Evolutionary conservation across 208 protist genomes (phyloP), one percentile per base, ranked within the genome.

Genomic region (Wallacemonas collosoma): DNA sequence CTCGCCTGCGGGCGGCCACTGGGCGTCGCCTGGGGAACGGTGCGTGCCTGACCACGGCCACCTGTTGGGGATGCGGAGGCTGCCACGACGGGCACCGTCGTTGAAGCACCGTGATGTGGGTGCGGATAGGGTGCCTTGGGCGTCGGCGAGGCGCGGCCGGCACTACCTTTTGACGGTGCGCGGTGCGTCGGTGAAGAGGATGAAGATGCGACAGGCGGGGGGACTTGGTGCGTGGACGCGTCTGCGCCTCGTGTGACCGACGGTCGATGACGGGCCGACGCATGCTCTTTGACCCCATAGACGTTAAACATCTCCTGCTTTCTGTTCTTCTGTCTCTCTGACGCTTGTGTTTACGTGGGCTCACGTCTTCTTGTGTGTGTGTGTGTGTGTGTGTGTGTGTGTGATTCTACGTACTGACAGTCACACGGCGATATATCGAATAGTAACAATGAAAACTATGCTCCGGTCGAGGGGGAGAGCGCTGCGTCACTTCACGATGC

Each of bases 1-100:
- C 26, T 26, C 26, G 26, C 26, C 26, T 26, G 26, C 26, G 26
- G 26, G 0, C 26, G 26, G 26, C 26, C 26, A 26, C 26, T 26
- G 26, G 26, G 26, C 26, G 0, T 26, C 26, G 26, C 26, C 26
- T 26, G 26, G 26, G 56, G 56, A n/a, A 62, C 56, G 8, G 56
- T 62, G 56, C 56, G 56, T 6, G 60, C 41, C 60, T 65, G 57
- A 5, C 57, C 57, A 60, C 55, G 15, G 44, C 57, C 36, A 44
- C 57, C 57, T 12, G 36, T 63, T 44, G 57, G 57, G 5, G 57
- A 63, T 9, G 57, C 57, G 36, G 57, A 63, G 5, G 57, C 57
- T 7, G 57, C 57, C 11, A 17, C 54, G 11, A 17, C 54, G 9
- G 15, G 14, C 15, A 17, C 15, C 15, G 54, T 58, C 15, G 54